phyloP scores from a whole-genome alignment of 2,329 filamentous ascomycete genomes.

The Arachnomyces sp. region DNA sequence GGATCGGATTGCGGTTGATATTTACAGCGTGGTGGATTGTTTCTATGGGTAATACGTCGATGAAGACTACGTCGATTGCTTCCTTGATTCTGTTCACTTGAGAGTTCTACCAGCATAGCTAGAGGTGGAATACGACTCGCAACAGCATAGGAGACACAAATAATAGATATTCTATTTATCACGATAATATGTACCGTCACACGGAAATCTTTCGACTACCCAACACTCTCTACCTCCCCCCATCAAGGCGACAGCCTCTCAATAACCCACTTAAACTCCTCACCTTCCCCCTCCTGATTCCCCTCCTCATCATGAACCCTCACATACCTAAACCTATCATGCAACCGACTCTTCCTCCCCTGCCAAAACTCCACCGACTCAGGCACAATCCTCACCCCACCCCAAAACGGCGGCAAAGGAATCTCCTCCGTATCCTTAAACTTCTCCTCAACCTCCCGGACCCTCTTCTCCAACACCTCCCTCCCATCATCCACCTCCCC shows the following conservation, averaged over 20 bases:
- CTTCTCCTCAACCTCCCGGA: conserved; percentile 63
- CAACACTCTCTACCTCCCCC: too few relatives aligned
- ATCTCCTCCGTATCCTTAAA: conserved; percentile 73
- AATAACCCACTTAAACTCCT: conserved; percentile 28
- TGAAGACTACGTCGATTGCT: too few relatives aligned
- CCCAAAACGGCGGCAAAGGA: conserved; percentile 90
- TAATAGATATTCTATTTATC: not conserved
- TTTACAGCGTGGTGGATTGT: too few relatives aligned
- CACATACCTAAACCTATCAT: conserved; percentile 86
- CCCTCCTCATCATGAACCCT: conserved; percentile 42
- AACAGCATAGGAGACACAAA: not conserved
- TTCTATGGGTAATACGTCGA: too few relatives aligned
- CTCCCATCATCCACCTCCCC: conserved; percentile 56
- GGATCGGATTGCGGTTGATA: too few relatives aligned
- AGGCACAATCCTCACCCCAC: conserved; percentile 76
- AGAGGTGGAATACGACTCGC: too few relatives aligned
- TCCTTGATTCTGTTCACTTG: too few relatives aligned
- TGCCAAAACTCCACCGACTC: conserved; percentile 94
- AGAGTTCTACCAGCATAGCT: too few relatives aligned
- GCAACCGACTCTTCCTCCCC: conserved; percentile 77
- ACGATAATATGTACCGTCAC: not conserved
- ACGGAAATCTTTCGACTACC: too few relatives aligned
- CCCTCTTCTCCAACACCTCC: conserved; percentile 64
- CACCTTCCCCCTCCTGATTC: conserved; percentile 54
- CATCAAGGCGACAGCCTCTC: conserved; percentile 32